These are phyloP conservation scores for Papilionanthe hybrid DNA, from an alignment of 116 monocot species.

Conservation along the genomic window DNA sequence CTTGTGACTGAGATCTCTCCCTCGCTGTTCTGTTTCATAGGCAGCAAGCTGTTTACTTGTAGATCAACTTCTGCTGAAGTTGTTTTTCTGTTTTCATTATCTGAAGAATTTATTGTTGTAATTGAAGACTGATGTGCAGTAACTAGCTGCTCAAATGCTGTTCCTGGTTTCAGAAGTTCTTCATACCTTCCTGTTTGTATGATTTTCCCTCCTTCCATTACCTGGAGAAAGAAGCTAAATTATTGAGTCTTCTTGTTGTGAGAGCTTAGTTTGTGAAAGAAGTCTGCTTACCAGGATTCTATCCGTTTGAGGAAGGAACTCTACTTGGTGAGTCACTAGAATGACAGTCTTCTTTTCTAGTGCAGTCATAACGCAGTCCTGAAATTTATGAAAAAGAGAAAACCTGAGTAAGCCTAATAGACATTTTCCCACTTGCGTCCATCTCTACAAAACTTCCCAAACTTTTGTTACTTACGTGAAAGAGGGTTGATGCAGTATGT, in stretches of 20 bases:
- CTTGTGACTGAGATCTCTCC: constrained; percentile 7
- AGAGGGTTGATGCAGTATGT: constrained; percentile 36
- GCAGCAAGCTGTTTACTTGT: neutral
- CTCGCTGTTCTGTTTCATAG: constrained; percentile 5
- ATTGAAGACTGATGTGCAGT: constrained; percentile 42
- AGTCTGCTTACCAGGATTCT: constrained; percentile 4
- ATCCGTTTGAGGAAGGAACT: constrained; percentile 11
- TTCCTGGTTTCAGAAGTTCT: constrained; percentile 32
- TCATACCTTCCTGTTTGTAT: constrained; percentile 37
- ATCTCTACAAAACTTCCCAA: neutral
- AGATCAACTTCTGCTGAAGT: neutral
- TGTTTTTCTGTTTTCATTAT: neutral
- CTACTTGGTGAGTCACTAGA: constrained; percentile 15
- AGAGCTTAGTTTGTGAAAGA: neutral
- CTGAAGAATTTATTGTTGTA: constrained; percentile 11
- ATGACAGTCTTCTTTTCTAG: constrained; percentile 10
- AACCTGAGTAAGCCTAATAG: too few species aligned
- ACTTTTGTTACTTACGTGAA: constrained; percentile 23
- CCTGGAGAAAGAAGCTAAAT: constrained; percentile 15
- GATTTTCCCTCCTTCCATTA: constrained; percentile 37
- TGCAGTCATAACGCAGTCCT: constrained; percentile 12
- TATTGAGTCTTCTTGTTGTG: neutral
- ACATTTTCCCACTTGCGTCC: too few species aligned
- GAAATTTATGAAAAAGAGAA: neutral
- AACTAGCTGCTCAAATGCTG: constrained; percentile 42